Percentiles rank a stretch among this genome's conserved stretches.
These are phyloP conservation scores for Ceratocystis colombiana DNA, from an alignment of 2,329 filamentous ascomycete genomes.

Conservation along the genomic window DNA sequence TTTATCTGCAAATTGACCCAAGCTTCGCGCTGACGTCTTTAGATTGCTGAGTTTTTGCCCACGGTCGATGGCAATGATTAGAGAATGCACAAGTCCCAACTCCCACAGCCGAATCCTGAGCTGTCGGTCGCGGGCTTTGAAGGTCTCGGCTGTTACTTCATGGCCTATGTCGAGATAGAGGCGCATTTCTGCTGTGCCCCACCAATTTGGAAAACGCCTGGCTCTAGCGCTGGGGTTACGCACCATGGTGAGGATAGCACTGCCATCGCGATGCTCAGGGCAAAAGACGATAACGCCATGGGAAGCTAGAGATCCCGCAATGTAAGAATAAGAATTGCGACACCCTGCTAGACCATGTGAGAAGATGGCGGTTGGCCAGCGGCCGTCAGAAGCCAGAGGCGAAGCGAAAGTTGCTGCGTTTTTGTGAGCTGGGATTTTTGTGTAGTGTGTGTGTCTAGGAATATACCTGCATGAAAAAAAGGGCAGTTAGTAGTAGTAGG, in stretches of 20 bases:
- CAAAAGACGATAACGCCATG: constrained; percentile 73
- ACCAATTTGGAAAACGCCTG: constrained; percentile 27
- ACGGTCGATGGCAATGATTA: constrained; percentile 54
- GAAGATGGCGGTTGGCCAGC: constrained; percentile 77
- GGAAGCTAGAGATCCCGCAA: constrained; percentile 67
- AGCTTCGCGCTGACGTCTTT: constrained; percentile 40
- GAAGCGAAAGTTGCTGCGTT: constrained; percentile 53
- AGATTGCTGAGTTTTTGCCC: constrained; percentile 44
- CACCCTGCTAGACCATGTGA: constrained; percentile 76
- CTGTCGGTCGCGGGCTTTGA: constrained; percentile 58
- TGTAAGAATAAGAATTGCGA: constrained; percentile 75
- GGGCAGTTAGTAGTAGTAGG: too few relatives aligned
- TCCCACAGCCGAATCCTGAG: constrained; percentile 71
- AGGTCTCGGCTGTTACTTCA: constrained; percentile 53
- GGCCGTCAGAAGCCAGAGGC: constrained; percentile 38
- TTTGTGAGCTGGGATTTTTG: constrained; percentile 60
- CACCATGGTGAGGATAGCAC: constrained; percentile 62
- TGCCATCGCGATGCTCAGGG: constrained; percentile 75
- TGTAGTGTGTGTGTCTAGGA: constrained; percentile 62
- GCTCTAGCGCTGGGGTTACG: constrained; percentile 47
- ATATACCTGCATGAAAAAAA: constrained; percentile 42
- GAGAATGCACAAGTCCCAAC: constrained; percentile 59
- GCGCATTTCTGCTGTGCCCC: constrained; percentile 28
- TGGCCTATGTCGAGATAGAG: constrained; percentile 51
- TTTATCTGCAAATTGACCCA: constrained; percentile 49